Percentiles rank a stretch among this genome's conserved stretches.
Conservation (phyloP, 371 early-diverging fungal species). For the Chytridium lagenaria region DNA sequence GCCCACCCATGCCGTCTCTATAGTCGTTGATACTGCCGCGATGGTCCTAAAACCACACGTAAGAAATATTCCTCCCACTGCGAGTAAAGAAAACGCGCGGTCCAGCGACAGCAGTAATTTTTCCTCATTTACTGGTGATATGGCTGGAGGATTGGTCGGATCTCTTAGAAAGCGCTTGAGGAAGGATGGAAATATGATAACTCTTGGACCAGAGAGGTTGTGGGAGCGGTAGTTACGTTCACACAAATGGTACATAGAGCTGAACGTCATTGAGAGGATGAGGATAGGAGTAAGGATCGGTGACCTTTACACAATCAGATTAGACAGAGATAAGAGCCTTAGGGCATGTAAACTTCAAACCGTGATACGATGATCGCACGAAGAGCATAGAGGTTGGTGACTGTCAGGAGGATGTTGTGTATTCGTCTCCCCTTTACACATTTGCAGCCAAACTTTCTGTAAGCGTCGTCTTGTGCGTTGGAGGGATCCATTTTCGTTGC, state of each 20-base stretch:
- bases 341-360: neutral
- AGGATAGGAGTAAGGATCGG: slow-evolving; percentile 16
- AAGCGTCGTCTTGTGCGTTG: neutral
- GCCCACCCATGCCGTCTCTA: slow-evolving; percentile 15
- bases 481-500: neutral
- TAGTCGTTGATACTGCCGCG: neutral
- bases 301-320: neutral
- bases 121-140: slow-evolving; percentile 7
- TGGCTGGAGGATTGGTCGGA: neutral
- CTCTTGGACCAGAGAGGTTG: slow-evolving; percentile 13
- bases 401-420: neutral
- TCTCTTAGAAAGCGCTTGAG: neutral
- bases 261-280: slow-evolving; percentile 6
- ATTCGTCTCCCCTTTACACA: neutral
- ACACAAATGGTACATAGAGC: slow-evolving; percentile 14
- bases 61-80: neutral
- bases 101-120: slow-evolving; percentile 12
- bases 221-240: slow-evolving; percentile 15
- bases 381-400: slow-evolving; percentile 7
- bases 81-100: slow-evolving; percentile 3
- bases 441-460: slow-evolving; percentile 2
- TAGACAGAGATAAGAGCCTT: neutral
- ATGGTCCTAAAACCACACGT: slow-evolving; percentile 14
- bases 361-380: slow-evolving; percentile 4
- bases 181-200: slow-evolving; percentile 1